These are phyloP conservation scores for Boletus reticulatus DNA, from an alignment of 768 basidiomycete species.

Conservation along the genomic window DNA sequence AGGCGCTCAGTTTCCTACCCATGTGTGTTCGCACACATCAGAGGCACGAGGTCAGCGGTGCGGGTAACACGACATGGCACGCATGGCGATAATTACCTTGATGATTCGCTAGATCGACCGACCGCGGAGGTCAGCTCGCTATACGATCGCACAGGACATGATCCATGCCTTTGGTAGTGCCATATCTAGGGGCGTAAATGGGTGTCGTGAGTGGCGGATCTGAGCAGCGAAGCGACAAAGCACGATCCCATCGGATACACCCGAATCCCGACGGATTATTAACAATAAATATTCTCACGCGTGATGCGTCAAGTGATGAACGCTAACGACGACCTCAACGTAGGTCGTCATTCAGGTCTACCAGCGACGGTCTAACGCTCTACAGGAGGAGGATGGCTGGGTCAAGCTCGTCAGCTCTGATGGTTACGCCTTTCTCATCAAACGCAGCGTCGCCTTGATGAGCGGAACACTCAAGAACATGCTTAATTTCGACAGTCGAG, in stretches of 20 bases:
- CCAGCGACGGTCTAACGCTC: neutral
- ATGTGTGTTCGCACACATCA: conserved; percentile 7
- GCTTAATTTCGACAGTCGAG: conserved; percentile 66
- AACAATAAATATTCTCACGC: conserved; percentile 19
- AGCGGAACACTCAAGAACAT: conserved; percentile 84
- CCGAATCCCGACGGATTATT: conserved; percentile 17
- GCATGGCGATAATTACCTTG: conserved; percentile 36
- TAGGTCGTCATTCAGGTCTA: conserved; percentile 4
- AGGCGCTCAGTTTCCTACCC: conserved; percentile 94
- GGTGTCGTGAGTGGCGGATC: conserved; percentile 13
- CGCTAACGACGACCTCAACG: conserved; percentile 16
- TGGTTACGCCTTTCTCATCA: conserved; percentile 78
- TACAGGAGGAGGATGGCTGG: conserved; percentile 51
- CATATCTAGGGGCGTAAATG: conserved; percentile 26
- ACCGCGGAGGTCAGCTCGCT: conserved; percentile 4
- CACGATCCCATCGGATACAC: neutral
- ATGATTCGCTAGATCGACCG: conserved; percentile 45
- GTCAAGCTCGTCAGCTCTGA: conserved; percentile 75
- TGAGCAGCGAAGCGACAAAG: conserved; percentile 4
- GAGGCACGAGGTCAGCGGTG: conserved; percentile 20
- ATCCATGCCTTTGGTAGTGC: conserved; percentile 35
- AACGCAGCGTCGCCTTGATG: conserved; percentile 66
- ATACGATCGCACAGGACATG: neutral
- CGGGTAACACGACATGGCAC: conserved; percentile 16
- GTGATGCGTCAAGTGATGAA: neutral